phyloP scores from a whole-genome alignment of 2,329 filamentous ascomycete genomes.

The Dactylonectria estremocensis region DNA sequence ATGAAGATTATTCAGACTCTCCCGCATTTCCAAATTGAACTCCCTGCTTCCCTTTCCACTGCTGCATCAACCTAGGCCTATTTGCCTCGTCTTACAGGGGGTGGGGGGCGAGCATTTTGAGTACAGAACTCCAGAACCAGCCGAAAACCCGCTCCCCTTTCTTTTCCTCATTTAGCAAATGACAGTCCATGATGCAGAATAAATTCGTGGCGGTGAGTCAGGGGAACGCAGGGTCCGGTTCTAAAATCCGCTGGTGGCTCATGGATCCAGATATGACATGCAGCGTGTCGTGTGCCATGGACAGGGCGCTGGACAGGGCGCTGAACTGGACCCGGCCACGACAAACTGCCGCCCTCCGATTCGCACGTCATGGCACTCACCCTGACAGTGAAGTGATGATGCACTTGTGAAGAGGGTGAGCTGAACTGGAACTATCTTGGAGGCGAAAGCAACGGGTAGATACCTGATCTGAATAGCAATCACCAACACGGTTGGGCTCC shows the following conservation, averaged over 20 bases:
- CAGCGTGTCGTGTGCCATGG: conserved; percentile 38
- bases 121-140: no score
- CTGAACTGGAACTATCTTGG: background rate
- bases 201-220: conserved; percentile 23
- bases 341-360: conserved; percentile 40
- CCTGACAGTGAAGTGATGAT: conserved; percentile 2
- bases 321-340: conserved; percentile 29
- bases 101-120: no score
- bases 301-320: conserved; percentile 24
- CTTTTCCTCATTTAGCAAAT: no score
- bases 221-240: conserved; percentile 16
- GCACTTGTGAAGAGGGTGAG: conserved; percentile 6
- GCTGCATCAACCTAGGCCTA: no score
- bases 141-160: no score
- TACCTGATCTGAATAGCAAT: conserved; percentile 3
- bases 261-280: conserved; percentile 18
- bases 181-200: no score
- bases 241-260: background rate
- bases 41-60: no score
- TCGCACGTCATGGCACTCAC: conserved; percentile 27
- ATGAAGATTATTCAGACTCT: no score
- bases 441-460: background rate
- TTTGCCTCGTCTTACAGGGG: no score
- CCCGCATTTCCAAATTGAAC: no score
- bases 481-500: conserved; percentile 1